These are phyloP conservation scores for Cladosporium austrohemisphaericum DNA, from an alignment of 2,329 filamentous ascomycete species.

Conservation along the genomic window DNA sequence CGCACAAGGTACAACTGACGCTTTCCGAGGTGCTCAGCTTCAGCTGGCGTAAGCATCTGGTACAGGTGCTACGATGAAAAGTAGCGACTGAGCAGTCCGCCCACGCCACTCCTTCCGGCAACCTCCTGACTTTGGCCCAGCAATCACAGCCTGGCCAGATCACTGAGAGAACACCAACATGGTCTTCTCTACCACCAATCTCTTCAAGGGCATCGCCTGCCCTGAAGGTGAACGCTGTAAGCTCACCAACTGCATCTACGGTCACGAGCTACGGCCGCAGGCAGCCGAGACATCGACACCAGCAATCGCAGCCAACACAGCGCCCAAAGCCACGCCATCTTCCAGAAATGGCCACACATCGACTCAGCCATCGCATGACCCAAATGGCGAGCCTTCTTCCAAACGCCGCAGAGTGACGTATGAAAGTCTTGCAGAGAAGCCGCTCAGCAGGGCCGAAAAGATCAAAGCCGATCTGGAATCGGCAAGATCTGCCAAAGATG, in stretches of 20 bases:
- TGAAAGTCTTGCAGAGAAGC: conserved; percentile 27
- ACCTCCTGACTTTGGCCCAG: no score
- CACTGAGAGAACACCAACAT: conserved; percentile 33
- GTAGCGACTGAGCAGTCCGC: no score
- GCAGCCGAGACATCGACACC: conserved; percentile 1
- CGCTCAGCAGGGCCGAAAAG: conserved; percentile 28
- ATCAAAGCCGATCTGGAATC: conserved; percentile 15
- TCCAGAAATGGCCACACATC: background rate
- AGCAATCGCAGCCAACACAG: background rate
- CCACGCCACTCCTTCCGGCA: background rate
- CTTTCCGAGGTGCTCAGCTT: no score
- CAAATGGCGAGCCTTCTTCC: conserved; percentile 18
- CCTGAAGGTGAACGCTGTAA: conserved; percentile 49
- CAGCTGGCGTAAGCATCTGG: no score
- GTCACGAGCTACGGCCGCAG: conserved; percentile 40
- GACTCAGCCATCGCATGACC: background rate
- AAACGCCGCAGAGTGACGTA: conserved; percentile 32
- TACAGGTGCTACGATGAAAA: no score
- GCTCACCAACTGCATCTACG: conserved; percentile 57
- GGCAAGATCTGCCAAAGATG: conserved; percentile 13
- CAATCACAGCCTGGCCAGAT: background rate
- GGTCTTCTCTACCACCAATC: conserved; percentile 52
- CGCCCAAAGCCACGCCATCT: background rate
- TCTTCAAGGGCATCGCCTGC: conserved; percentile 53
- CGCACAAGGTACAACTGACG: no score